Conservation (phyloP, 306 rosid genomes). For the Trifolium dubium region DNA sequence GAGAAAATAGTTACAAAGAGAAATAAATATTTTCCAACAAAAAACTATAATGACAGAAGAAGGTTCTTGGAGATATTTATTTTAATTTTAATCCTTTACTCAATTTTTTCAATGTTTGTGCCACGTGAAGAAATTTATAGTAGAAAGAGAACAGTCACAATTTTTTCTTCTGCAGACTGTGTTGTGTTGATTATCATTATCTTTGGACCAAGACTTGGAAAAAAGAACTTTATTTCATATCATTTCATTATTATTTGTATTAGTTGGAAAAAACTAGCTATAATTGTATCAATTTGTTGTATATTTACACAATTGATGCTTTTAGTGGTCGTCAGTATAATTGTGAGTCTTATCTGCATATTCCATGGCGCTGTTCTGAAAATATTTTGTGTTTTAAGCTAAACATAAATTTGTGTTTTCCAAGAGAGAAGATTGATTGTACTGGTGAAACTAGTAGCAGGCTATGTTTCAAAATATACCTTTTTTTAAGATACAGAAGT, state of each 20-base stretch:
- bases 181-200: constrained; percentile 15
- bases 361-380: not conserved
- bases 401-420: constrained; percentile 1
- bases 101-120: constrained; percentile 9
- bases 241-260: not conserved
- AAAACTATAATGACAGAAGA: not conserved
- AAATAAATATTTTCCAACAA: too few species aligned
- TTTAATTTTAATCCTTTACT: constrained; percentile 9
- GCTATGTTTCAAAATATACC: not conserved
- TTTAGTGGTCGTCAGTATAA: constrained; percentile 5
- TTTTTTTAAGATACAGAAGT: not conserved
- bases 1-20: too few species aligned
- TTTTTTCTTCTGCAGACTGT: constrained; percentile 5
- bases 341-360: not conserved
- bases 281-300: constrained; percentile 18
- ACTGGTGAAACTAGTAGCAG: constrained; percentile 6
- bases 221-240: not conserved
- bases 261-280: constrained; percentile 21
- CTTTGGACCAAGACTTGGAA: constrained; percentile 7
- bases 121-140: constrained; percentile 6
- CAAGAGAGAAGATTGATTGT: constrained; percentile 10
- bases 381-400: constrained; percentile 9
- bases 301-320: constrained; percentile 3
- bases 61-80: not conserved
- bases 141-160: not conserved